phyloP scores from a whole-genome alignment of 148 eudicot genomes.

The Limonium bicolor region DNA sequence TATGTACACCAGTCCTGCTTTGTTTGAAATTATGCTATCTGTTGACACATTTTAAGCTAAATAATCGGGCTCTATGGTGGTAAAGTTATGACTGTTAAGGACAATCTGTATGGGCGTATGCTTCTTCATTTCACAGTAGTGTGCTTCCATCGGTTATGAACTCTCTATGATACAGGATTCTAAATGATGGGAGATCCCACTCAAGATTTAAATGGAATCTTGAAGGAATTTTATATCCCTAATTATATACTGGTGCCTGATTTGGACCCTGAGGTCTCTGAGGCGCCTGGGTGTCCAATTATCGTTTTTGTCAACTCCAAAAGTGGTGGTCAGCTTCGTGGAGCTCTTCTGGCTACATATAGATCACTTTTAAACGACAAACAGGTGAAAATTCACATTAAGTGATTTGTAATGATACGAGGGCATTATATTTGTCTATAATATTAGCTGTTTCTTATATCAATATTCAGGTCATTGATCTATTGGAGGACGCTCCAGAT shows the following conservation, averaged over 20 bases:
- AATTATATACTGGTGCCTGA: slow-evolving; percentile 38
- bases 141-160: too few relatives aligned
- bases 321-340: slow-evolving; percentile 96
- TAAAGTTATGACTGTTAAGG: too few relatives aligned
- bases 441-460: not conserved
- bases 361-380: slow-evolving; percentile 46
- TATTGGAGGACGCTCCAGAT: slow-evolving; percentile 69
- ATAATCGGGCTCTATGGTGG: too few relatives aligned
- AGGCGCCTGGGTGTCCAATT: slow-evolving; percentile 46
- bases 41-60: too few relatives aligned
- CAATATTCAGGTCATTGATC: slow-evolving; percentile 46
- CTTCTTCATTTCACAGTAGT: too few relatives aligned
- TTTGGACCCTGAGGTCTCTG: slow-evolving; percentile 13
- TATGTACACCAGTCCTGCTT: too few relatives aligned
- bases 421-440: not conserved
- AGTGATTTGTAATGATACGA: not conserved
- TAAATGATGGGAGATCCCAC: too few relatives aligned
- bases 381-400: slow-evolving; percentile 40
- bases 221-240: slow-evolving; percentile 57
- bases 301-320: slow-evolving; percentile 71
- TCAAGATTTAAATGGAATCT: slow-evolving; percentile 11
- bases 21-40: too few relatives aligned
- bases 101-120: too few relatives aligned
- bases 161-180: too few relatives aligned
- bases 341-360: slow-evolving; percentile 60